These are phyloP conservation scores for Russula ochroleuca DNA, from an alignment of 768 basidiomycete genomes.

Conservation along the genomic window DNA sequence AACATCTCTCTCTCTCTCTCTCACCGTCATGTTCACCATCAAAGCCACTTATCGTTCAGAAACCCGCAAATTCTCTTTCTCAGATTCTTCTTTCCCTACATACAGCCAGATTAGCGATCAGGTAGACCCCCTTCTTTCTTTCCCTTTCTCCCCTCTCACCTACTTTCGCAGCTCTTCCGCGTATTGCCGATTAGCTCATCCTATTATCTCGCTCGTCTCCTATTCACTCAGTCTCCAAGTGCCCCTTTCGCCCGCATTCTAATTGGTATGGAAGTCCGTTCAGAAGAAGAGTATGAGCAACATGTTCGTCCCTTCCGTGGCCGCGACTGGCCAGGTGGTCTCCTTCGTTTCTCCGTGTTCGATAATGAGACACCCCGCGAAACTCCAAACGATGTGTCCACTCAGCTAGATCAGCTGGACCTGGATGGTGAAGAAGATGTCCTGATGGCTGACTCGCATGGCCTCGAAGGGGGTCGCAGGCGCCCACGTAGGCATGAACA, in stretches of 20 bases:
- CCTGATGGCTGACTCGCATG: not conserved
- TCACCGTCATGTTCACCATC: slow-evolving; percentile 58
- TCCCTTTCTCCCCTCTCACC: slow-evolving; percentile 7
- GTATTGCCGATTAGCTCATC: slow-evolving; percentile 59
- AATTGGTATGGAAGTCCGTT: slow-evolving; percentile 56
- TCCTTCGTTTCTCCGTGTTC: slow-evolving; percentile 58
- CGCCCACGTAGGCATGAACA: slow-evolving; percentile 13
- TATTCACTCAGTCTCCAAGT: slow-evolving; percentile 61
- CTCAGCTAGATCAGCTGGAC: too few species aligned
- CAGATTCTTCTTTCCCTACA: slow-evolving; percentile 54
- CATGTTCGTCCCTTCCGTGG: slow-evolving; percentile 48
- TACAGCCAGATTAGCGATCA: slow-evolving; percentile 59
- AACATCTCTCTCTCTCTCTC: too few species aligned
- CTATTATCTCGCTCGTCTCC: slow-evolving; percentile 61
- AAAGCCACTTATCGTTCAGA: slow-evolving; percentile 73
- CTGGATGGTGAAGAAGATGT: slow-evolving; percentile 10
- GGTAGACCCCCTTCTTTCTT: slow-evolving; percentile 36
- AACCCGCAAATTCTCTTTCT: slow-evolving; percentile 62
- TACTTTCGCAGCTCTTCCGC: slow-evolving; percentile 54
- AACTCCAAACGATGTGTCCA: not conserved
- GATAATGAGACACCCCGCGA: slow-evolving; percentile 46
- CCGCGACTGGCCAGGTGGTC: slow-evolving; percentile 52
- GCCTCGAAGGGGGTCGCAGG: not conserved
- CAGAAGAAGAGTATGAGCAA: slow-evolving; percentile 52
- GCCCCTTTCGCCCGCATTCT: slow-evolving; percentile 52